These are phyloP conservation scores for Tilletia indica DNA, from an alignment of 1,284 basidiomycete species.

Conservation along the genomic window DNA sequence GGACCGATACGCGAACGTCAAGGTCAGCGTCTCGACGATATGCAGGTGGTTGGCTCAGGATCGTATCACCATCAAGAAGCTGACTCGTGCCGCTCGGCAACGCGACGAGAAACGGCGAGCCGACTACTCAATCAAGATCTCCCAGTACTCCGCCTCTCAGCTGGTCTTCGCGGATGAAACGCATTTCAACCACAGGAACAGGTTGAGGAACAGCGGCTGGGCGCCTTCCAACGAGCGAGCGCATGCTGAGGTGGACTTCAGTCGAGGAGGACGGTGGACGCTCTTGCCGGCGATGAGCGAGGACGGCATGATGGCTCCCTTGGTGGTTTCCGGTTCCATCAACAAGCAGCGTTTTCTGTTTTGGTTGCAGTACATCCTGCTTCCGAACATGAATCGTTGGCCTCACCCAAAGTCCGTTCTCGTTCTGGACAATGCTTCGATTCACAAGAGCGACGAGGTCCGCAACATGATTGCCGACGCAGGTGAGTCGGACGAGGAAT, in stretches of 20 bases:
- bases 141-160: not conserved
- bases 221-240: not conserved
- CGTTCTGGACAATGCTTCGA: not conserved
- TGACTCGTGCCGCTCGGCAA: not conserved
- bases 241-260: not conserved
- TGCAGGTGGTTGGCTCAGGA: not conserved
- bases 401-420: not conserved
- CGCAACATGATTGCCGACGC: not conserved
- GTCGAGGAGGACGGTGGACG: not conserved
- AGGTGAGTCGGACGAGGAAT: too few species aligned
- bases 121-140: not conserved
- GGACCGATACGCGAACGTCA: not conserved
- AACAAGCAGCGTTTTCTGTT: not conserved
- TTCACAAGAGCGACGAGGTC: not conserved
- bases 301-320: not conserved
- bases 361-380: not conserved
- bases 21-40: not conserved
- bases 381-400: not conserved
- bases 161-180: not conserved
- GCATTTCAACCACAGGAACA: constrained; percentile 1
- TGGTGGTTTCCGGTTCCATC: not conserved
- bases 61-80: not conserved
- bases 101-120: not conserved
- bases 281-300: not conserved
- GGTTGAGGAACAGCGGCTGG: not conserved